A percentile compares a stretch with the other conserved stretches of the same genome.
Conservation (phyloP, 164 flowering plant genomes). For the Tetracentron sinense region DNA sequence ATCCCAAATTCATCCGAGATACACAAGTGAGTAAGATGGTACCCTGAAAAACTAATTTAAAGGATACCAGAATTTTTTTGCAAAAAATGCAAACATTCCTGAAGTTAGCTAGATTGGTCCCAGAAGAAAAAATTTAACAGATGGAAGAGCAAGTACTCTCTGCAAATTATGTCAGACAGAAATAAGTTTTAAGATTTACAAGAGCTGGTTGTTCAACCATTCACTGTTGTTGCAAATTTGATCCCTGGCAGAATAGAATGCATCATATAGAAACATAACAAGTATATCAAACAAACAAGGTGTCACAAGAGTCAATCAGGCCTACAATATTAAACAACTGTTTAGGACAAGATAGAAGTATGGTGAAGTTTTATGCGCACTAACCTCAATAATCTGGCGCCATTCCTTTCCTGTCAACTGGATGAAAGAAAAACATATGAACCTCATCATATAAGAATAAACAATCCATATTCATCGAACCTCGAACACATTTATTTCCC, state of each 20-base stretch:
- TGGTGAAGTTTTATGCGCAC: slow-evolving; percentile 20
- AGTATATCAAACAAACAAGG: background rate
- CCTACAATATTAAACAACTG: background rate
- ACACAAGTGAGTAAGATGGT: background rate
- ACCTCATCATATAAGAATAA: background rate
- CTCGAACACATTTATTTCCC: too few relatives aligned
- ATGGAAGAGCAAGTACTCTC: slow-evolving; percentile 35
- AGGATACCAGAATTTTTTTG: background rate
- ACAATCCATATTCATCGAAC: too few relatives aligned
- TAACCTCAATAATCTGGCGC: slow-evolving; percentile 86
- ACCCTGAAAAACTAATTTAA: background rate
- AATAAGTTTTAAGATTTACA: slow-evolving; percentile 23
- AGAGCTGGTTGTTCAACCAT: slow-evolving; percentile 12
- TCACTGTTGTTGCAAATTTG: slow-evolving; percentile 11
- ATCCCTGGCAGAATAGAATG: slow-evolving; percentile 5
- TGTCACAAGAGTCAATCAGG: background rate
- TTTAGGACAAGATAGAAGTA: background rate
- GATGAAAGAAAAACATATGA: background rate
- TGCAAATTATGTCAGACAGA: slow-evolving; percentile 39
- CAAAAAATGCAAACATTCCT: background rate
- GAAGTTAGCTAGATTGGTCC: background rate
- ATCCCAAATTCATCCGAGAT: slow-evolving; percentile 3
- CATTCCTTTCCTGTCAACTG: slow-evolving; percentile 63
- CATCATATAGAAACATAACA: slow-evolving; percentile 1
- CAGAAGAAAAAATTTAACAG: slow-evolving; percentile 1